Evolutionary conservation across 164 flowering plant genomes (phyloP).

Genomic region (Magnolia changhungtana): DNA sequence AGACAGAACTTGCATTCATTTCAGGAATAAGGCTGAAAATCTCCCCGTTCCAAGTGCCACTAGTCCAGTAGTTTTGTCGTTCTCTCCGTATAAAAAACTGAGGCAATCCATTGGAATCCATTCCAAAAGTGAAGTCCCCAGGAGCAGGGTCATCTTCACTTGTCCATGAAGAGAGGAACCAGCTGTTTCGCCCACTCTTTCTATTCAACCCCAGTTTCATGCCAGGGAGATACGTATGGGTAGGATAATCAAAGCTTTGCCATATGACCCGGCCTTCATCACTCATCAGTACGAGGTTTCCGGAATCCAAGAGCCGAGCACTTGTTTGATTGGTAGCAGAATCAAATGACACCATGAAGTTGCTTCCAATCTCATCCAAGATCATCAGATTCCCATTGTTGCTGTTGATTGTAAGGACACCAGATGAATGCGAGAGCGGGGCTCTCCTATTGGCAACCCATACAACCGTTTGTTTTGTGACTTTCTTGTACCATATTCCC

Average conservation of each 20-base stretch:
- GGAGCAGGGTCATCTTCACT: slow-evolving; percentile 32
- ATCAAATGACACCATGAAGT: not conserved
- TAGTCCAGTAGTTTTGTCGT: too few relatives aligned
- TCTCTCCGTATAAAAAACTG: too few relatives aligned
- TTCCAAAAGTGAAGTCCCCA: not conserved
- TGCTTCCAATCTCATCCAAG: slow-evolving; percentile 9
- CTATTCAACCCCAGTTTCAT: slow-evolving; percentile 45
- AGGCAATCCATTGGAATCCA: not conserved
- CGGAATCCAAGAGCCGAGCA: slow-evolving; percentile 21
- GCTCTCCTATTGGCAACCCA: slow-evolving; percentile 48
- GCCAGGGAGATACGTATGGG: slow-evolving; percentile 32
- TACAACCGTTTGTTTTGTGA: slow-evolving; percentile 16
- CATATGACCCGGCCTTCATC: slow-evolving; percentile 23
- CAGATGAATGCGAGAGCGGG: slow-evolving; percentile 18
- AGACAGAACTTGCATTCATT: too few relatives aligned
- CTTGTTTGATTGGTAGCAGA: not conserved
- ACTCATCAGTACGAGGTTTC: slow-evolving; percentile 21
- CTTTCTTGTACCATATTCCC: slow-evolving; percentile 36
- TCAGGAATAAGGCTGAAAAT: too few relatives aligned
- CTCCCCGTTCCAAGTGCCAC: too few relatives aligned
- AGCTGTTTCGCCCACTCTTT: slow-evolving; percentile 32
- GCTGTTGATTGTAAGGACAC: slow-evolving; percentile 10
- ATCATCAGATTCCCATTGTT: slow-evolving; percentile 18
- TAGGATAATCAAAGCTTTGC: slow-evolving; percentile 59
- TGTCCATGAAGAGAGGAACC: slow-evolving; percentile 45